A percentile compares a stretch with the other conserved stretches of the same genome.
phyloP scores from a whole-genome alignment of 805 yeast genomes.

The Yamadazyma scolyti region DNA sequence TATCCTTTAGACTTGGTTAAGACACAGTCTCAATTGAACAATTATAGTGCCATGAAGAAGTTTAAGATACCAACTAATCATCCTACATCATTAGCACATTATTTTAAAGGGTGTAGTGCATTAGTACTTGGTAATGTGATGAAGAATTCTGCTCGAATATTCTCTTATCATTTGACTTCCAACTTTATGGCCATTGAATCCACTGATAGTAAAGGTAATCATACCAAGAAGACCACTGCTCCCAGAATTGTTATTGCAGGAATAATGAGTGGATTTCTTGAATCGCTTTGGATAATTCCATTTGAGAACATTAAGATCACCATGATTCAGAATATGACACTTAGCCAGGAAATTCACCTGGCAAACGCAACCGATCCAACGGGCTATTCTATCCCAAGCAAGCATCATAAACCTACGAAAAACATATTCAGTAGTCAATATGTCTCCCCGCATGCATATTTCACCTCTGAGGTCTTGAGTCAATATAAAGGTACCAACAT shows the following conservation, averaged over 20 bases:
- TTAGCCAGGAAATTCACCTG: constrained; percentile 22
- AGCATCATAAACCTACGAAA: constrained; percentile 21
- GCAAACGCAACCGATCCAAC: constrained; percentile 24
- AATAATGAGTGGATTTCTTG: constrained; percentile 74
- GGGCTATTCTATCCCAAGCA: constrained; percentile 19
- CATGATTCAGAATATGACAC: constrained; percentile 65
- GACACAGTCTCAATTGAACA: constrained; percentile 58
- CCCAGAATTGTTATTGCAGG: constrained; percentile 85
- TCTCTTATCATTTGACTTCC: constrained; percentile 71
- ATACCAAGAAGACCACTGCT: constrained; percentile 61
- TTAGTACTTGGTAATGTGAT: constrained; percentile 68
- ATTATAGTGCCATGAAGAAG: constrained; percentile 28
- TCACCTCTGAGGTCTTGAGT: constrained; percentile 28
- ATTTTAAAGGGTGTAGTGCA: constrained; percentile 66
- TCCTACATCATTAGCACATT: constrained; percentile 29
- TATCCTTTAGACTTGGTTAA: constrained; percentile 73
- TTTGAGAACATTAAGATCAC: constrained; percentile 82
- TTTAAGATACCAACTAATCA: constrained; percentile 30
- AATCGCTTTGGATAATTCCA: constrained; percentile 81
- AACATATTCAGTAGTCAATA: constrained; percentile 28
- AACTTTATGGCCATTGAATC: constrained; percentile 55
- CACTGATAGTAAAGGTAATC: constrained; percentile 25
- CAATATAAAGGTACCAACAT: constrained; percentile 22
- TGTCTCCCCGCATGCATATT: constrained; percentile 42
- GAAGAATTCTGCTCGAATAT: constrained; percentile 71